Evolutionary conservation across 768 basidiomycete species (phyloP), one percentile per base, ranked within the genome.

Genomic region (Amanita molliuscula): DNA sequence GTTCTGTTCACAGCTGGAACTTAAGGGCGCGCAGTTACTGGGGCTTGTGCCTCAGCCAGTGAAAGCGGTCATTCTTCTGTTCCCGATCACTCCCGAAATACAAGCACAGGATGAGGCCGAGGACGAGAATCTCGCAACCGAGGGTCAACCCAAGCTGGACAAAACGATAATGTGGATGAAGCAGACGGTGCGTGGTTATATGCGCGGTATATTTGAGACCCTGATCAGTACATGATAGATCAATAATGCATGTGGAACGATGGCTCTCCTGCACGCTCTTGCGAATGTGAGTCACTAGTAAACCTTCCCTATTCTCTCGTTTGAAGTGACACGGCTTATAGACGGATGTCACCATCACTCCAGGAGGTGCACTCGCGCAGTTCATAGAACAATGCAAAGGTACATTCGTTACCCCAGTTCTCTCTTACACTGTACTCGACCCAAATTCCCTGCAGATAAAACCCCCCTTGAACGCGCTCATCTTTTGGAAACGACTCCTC

Each of bases 221-320:
- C 15, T 21, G 20, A 26, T 13, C 38, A 11, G n/a, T n/a, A 44
- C 26, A 4, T n/a, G 15, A n/a, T 47, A 88, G 86, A 90, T 90
- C 50, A 63, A 71, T 3, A 92, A 92, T 57, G 89, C 90, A 0
- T 92, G 90, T 59, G 91, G 91, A 3, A 91, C 90, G 0, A 92
- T 94, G 62, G 90, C 82, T 0, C 71, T 93, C 15, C 72, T 93
- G 5, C 91, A 94, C 57, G 79, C 88, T 8, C 66, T 96, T 38
- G 78, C 80, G 18, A 96, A 97, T 61, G 85, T 91, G 53, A 54
- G 78, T 62, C 25, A 43, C n/a, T 21, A 18, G 9, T 28, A 10
- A 16, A 13, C 6, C 10, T 8, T 18, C 31, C 11, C 7, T 29
- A 6, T 16, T 49, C 31, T 21, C 23, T 18, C 29, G 20, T 7